phyloP scores from a whole-genome alignment of 2,329 filamentous ascomycete genomes.

The Aspergillus tamarii region DNA sequence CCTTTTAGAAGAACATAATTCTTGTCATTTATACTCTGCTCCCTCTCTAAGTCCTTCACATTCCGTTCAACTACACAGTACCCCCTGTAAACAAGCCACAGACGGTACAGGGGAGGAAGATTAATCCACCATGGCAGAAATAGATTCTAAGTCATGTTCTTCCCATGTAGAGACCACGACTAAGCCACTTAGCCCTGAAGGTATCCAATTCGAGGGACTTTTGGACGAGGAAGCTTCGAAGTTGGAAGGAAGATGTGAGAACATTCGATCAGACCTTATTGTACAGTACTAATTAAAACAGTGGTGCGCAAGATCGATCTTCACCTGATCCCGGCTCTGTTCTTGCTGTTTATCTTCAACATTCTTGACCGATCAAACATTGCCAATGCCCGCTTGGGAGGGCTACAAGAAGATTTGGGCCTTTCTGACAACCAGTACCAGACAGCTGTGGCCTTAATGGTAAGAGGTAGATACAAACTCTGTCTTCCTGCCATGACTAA shows the following conservation, averaged over 20 bases:
- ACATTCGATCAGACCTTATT: not conserved
- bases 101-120: not conserved
- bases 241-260: conserved; percentile 8
- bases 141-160: conserved; percentile 13
- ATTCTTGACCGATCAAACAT: conserved; percentile 68
- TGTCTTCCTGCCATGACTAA: no score
- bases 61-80: not conserved
- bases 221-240: conserved; percentile 1
- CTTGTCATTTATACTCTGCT: no score
- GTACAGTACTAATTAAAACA: not conserved
- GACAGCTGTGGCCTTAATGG: conserved; percentile 66
- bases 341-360: conserved; percentile 31
- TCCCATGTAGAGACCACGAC: conserved; percentile 11
- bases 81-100: no score
- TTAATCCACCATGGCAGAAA: conserved; percentile 2
- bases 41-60: no score
- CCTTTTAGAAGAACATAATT: not conserved
- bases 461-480: conserved; percentile 32
- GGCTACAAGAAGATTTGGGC: conserved; percentile 63
- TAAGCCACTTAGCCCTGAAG: not conserved
- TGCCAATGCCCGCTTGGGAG: conserved; percentile 66
- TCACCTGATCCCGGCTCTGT: conserved; percentile 19
- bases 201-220: conserved; percentile 8
- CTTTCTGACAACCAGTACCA: conserved; percentile 64
- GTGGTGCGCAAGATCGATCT: conserved; percentile 23